phyloP scores from a whole-genome alignment of 768 basidiomycete species.

The Boletus reticulatus region DNA sequence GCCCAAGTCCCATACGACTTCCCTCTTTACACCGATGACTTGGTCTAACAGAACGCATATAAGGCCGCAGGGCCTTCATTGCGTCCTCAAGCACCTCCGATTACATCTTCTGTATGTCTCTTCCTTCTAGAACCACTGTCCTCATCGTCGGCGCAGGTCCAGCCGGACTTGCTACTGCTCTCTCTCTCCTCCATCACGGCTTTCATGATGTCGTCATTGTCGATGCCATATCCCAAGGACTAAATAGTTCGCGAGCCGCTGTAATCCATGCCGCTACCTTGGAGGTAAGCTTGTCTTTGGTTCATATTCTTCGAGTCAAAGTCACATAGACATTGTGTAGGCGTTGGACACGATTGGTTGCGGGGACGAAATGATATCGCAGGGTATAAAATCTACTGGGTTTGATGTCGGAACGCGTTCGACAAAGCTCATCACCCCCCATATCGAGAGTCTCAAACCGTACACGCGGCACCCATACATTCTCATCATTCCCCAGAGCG shows the following conservation, averaged over 20 bases:
- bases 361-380: constrained; percentile 36
- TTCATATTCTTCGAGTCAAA: constrained; percentile 24
- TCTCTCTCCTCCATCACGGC: constrained; percentile 43
- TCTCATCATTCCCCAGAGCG: constrained; percentile 42
- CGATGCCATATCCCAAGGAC: constrained; percentile 34
- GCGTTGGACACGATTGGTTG: constrained; percentile 45
- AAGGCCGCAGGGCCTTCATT: not conserved
- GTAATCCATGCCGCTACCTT: constrained; percentile 51
- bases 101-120: constrained; percentile 11
- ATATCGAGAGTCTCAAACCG: constrained; percentile 35
- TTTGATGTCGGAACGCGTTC: constrained; percentile 33
- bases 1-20: no score
- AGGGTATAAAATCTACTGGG: constrained; percentile 33
- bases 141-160: constrained; percentile 54
- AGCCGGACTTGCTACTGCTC: constrained; percentile 44
- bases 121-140: constrained; percentile 38
- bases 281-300: constrained; percentile 36
- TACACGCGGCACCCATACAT: constrained; percentile 46
- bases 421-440: constrained; percentile 23
- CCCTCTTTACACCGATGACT: not conserved
- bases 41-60: not conserved
- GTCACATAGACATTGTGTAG: constrained; percentile 30
- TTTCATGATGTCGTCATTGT: constrained; percentile 43
- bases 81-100: not conserved
- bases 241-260: constrained; percentile 42